Conservation (phyloP, 768 basidiomycete genomes). For the Calocybe gangraenosa region DNA sequence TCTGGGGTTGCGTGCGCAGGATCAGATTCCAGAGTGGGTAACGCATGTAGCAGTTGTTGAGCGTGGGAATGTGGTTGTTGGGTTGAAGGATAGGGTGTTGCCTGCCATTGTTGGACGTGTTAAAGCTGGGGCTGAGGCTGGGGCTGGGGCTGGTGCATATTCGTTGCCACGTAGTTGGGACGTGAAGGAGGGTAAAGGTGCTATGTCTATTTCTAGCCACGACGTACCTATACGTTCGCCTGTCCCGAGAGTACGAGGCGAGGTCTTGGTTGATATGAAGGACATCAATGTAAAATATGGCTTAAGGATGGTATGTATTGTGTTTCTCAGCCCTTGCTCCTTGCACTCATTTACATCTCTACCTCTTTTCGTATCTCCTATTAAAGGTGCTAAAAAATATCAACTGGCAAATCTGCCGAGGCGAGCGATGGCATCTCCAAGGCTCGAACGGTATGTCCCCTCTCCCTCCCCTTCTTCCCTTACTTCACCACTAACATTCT, state of each 20-base stretch:
- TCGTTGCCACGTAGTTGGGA: too few relatives aligned
- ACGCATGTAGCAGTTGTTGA: constrained; percentile 60
- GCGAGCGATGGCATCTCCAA: neutral
- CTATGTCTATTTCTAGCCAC: neutral
- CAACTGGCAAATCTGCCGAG: neutral
- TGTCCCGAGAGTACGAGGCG: constrained; percentile 1
- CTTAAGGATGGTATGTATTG: constrained; percentile 44
- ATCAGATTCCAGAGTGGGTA: constrained; percentile 68
- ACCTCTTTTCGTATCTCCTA: neutral
- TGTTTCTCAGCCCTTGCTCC: too few relatives aligned
- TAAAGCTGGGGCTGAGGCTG: neutral
- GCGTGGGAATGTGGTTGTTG: constrained; percentile 45
- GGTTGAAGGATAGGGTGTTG: constrained; percentile 44
- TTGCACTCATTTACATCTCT: neutral
- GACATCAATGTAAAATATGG: constrained; percentile 72
- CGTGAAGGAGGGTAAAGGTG: too few relatives aligned
- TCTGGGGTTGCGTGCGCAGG: constrained; percentile 59
- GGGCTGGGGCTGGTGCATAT: too few relatives aligned
- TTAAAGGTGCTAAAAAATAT: neutral
- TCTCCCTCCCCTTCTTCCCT: neutral
- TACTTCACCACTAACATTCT: neutral
- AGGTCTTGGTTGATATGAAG: constrained; percentile 52
- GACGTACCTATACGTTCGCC: neutral
- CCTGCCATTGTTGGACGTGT: constrained; percentile 3
- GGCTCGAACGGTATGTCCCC: neutral